These are phyloP conservation scores for Rhodotorula sp. DNA, from an alignment of 1,284 basidiomycete genomes.

Conservation along the genomic window DNA sequence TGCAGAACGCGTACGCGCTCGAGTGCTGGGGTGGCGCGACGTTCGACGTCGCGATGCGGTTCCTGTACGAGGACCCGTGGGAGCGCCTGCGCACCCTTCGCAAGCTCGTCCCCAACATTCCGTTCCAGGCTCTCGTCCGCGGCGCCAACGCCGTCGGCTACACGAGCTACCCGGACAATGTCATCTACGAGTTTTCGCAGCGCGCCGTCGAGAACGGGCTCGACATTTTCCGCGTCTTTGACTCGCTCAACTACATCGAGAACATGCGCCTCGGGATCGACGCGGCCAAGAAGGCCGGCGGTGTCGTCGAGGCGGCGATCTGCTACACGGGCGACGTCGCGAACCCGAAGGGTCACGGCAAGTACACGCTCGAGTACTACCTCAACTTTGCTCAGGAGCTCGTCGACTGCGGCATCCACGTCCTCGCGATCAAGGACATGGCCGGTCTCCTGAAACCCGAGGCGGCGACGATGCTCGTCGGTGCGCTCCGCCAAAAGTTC, in stretches of 20 bases:
- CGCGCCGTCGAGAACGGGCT: conserved; percentile 97
- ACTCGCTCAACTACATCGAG: conserved; percentile 98
- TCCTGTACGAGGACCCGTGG: conserved; percentile 99
- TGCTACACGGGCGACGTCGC: conserved; percentile 99
- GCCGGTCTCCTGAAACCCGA: conserved; percentile 95
- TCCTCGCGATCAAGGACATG: conserved; percentile 99
- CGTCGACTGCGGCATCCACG: conserved; percentile 92
- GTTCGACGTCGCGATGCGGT: conserved; percentile 99
- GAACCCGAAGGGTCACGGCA: conserved; percentile 81
- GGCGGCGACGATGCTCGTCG: conserved; percentile 88
- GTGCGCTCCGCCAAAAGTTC: conserved; percentile 91
- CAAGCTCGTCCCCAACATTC: conserved; percentile 97
- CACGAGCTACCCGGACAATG: conserved; percentile 98
- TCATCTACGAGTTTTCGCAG: conserved; percentile 48
- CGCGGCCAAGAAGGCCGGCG: conserved; percentile 98
- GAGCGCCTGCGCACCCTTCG: conserved; percentile 91
- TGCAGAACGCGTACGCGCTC: conserved; percentile 92
- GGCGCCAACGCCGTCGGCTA: conserved; percentile 99
- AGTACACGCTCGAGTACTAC: conserved; percentile 98
- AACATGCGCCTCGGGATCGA: conserved; percentile 96
- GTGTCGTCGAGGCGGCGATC: conserved; percentile 95
- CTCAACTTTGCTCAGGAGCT: conserved; percentile 93
- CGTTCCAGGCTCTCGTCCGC: conserved; percentile 96
- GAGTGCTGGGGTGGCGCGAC: conserved; percentile 99
- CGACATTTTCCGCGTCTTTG: conserved; percentile 99